phyloP scores from a whole-genome alignment of 495 filamentous ascomycete genomes.

The Recurvomyces mirabilis region DNA sequence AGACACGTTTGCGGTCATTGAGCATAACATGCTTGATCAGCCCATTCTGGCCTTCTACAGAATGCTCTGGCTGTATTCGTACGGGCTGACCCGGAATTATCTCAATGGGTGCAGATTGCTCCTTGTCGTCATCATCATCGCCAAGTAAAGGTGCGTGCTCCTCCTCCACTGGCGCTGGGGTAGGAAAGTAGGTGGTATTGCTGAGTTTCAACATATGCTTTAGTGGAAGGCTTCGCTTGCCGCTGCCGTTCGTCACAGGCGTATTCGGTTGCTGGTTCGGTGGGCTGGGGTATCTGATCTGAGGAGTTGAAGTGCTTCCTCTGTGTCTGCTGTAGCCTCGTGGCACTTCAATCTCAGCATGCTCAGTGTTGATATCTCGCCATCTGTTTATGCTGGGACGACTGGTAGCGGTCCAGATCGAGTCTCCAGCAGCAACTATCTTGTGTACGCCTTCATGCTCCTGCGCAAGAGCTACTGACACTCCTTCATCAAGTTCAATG shows the following conservation, averaged over 20 bases:
- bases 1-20: conserved; percentile 77
- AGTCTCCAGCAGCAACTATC: conserved; percentile 64
- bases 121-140: conserved; percentile 3
- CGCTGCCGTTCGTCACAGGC: conserved; percentile 28
- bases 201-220: conserved; percentile 69
- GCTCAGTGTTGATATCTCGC: conserved; percentile 72
- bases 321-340: conserved; percentile 28
- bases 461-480: conserved; percentile 77
- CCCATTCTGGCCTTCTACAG: conserved; percentile 90
- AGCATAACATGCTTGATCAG: conserved; percentile 85
- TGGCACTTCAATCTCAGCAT: conserved; percentile 40
- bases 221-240: conserved; percentile 58
- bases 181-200: conserved; percentile 65
- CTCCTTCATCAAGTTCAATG: conserved; percentile 75
- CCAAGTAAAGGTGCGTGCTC: conserved; percentile 7
- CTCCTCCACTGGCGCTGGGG: conserved; percentile 7
- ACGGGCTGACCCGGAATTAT: conserved; percentile 12
- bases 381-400: conserved; percentile 93
- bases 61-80: conserved; percentile 53
- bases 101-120: conserved; percentile 5
- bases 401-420: conserved; percentile 89
- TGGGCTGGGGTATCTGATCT: conserved; percentile 14
- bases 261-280: not conserved
- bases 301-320: conserved; percentile 24
- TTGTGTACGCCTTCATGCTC: conserved; percentile 85